Base-by-base conservation (phyloP, 2,329 filamentous ascomycete species). In the Pseudogymnoascus sp. region DNA sequence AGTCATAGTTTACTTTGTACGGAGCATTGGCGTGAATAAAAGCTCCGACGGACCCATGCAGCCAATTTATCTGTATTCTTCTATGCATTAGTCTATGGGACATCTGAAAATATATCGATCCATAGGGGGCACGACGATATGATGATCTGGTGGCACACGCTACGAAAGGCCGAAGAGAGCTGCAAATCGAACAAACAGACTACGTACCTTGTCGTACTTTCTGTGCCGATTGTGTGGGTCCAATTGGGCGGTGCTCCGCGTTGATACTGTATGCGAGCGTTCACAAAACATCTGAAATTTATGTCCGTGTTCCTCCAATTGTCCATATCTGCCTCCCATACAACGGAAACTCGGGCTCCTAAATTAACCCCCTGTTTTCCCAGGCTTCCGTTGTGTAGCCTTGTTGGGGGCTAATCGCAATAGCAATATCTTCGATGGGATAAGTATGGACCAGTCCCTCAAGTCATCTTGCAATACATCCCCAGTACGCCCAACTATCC, bases 381-480 rank as follows among this genome's bases (percentile, higher is more conserved):
- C 4, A 22, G 25, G 30, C 14, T 50, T 18, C n/a, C 25, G 14
- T 8, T 11, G 43, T 30, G 25, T 50, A 50, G 43, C 25, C 25
- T 18, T 30, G 14, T 50, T 50, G 25, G 43, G 7, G 25, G 43
- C 25, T 12, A 30, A 50, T 50, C 43, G 3, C n/a, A 30, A 50
- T 14, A 50, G n/a, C 3, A 30, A 50, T 18, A 9, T 30, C 25
- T 50, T 50, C 25, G n/a, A 50, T 18, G 18, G 77, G 25, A 50
- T 50, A 50, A 50, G 25, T 30, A 50, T 33, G n/a, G 25, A 12
- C 25, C 25, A 11, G n/a, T 50, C 43, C 25, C 43, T 4, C 25
- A 50, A 18, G 43, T 50, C 14, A 30, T 16, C 20, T 50, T 30
- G n/a, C 8, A 22, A 50, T 4, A 2, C 20, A 30, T 50, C 43